Base-by-base conservation (phyloP, 495 filamentous ascomycete species). In the Aspergillus indologenus region DNA sequence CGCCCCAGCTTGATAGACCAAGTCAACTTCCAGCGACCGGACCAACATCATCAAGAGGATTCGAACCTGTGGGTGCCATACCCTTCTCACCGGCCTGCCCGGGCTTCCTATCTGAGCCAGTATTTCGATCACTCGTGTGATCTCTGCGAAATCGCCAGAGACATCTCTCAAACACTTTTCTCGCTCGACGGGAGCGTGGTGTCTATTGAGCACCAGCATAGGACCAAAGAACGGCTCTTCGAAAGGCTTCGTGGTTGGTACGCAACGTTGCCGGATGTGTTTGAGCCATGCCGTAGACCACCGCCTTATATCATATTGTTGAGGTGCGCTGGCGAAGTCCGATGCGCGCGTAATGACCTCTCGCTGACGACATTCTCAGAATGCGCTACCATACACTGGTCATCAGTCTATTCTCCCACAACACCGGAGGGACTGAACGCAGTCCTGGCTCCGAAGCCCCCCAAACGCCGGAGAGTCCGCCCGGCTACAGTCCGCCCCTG, bases 41-140 rank as follows among this genome's bases (percentile, higher is more conserved):
- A 64, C 8, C 40, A 52, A 9, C 58, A 61, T 15, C 23, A 6
- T 20, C 6, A 31, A 0, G 63, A 70, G 29, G 63, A 72, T 8
- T 58, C 65, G 23, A 48, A 54, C 6, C 29, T 60, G 1, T 79
- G 77, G 77, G 45, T 58, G 8, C 73, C 75, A 8, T 79, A 79
- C 53, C 77, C 77, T 2, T 70, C 69, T 15, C 71, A 74, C 50
- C 69, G 72, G 4, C 50, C 66, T 11, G 44, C 67, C 1, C 66
- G 73, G 3, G 68, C 67, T 6, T 68, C 74, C 1, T 70, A 71
- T 42, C 50, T 73, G 14, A 68, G 66, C 42, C 65, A 71, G 21
- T 79, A 70, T 54, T 76, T 79, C 45, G 71, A 75, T 9, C 66
- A 76, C 51, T 66, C 70, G 14, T 76, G 72, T 59, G 71, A 70